A percentile compares a stretch with the other conserved stretches of the same genome.
Conservation (phyloP, 2,329 filamentous ascomycete species). For the Fusarium nisikadoi region DNA sequence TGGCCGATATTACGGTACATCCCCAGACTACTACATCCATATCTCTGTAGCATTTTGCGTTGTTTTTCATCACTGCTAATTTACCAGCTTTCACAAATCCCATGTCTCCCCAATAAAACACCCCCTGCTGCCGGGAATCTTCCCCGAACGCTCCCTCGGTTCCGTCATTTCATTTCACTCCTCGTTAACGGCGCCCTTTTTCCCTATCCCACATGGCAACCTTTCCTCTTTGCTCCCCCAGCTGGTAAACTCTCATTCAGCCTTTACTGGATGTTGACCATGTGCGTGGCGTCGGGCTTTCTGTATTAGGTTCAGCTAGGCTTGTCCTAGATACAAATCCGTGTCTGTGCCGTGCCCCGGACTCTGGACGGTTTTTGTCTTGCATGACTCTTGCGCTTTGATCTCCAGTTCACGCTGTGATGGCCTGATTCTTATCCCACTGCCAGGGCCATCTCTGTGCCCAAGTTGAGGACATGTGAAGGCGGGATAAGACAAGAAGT, state of each 20-base stretch:
- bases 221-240: background rate
- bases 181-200: constrained; percentile 12
- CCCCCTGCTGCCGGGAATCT: constrained; percentile 36
- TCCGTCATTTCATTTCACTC: constrained; percentile 22
- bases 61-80: constrained; percentile 28
- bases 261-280: constrained; percentile 17
- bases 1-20: background rate
- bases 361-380: constrained; percentile 18
- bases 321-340: constrained; percentile 35
- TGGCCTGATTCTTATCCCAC: background rate
- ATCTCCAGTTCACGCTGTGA: background rate
- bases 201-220: constrained; percentile 30
- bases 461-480: background rate
- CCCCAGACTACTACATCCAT: background rate
- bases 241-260: constrained; percentile 6
- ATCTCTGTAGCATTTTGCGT: constrained; percentile 7
- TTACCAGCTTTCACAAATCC: constrained; percentile 27
- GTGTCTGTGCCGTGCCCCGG: constrained; percentile 28
- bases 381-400: constrained; percentile 35
- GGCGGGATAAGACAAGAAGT: background rate
- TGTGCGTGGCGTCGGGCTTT: constrained; percentile 40
- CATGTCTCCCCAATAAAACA: constrained; percentile 19
- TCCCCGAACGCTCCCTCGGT: constrained; percentile 25
- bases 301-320: constrained; percentile 37
- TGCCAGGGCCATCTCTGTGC: background rate